A percentile compares a stretch with the other conserved stretches of the same genome.
Evolutionary conservation across 2,329 filamentous ascomycete genomes (phyloP).

Genomic region (Chaetomiaceae sp.): DNA sequence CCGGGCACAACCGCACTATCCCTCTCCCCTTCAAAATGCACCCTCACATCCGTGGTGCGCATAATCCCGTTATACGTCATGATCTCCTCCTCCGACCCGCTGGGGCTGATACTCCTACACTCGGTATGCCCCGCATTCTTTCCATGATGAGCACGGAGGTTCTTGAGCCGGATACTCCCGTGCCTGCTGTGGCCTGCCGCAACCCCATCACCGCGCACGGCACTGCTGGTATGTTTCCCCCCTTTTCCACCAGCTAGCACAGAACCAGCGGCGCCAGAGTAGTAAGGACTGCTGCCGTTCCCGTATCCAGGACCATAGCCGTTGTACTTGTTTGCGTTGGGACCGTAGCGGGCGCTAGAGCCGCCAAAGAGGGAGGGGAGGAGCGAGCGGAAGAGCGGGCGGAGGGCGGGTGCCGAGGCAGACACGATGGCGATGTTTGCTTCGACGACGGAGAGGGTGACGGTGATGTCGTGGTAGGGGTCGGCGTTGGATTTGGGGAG

Average conservation of each 20-base stretch:
- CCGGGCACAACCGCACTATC: neutral
- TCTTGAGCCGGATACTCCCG: constrained; percentile 17
- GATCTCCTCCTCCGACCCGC: constrained; percentile 32
- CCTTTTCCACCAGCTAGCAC: neutral
- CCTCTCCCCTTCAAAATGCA: constrained; percentile 12
- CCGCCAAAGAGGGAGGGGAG: constrained; percentile 27
- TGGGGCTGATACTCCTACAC: constrained; percentile 30
- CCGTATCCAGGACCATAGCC: neutral
- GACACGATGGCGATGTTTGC: constrained; percentile 39
- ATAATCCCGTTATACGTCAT: constrained; percentile 35
- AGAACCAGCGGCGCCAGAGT: neutral
- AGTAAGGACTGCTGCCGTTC: constrained; percentile 5
- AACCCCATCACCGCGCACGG: neutral
- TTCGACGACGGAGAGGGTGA: constrained; percentile 35
- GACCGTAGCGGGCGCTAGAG: constrained; percentile 16
- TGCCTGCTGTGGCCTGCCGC: neutral
- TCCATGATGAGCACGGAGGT: constrained; percentile 14
- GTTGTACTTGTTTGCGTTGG: constrained; percentile 13
- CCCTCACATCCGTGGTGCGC: constrained; percentile 28
- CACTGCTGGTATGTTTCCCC: neutral
- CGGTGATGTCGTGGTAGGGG: constrained; percentile 31
- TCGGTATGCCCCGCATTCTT: constrained; percentile 16
- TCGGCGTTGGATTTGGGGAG: constrained; percentile 21
- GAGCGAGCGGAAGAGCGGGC: constrained; percentile 32
- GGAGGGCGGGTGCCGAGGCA: constrained; percentile 37